Percentiles rank a stretch among this genome's conserved stretches.
These are phyloP conservation scores for Trichoderma hamatum DNA, from an alignment of 2,329 filamentous ascomycete species.

Conservation along the genomic window DNA sequence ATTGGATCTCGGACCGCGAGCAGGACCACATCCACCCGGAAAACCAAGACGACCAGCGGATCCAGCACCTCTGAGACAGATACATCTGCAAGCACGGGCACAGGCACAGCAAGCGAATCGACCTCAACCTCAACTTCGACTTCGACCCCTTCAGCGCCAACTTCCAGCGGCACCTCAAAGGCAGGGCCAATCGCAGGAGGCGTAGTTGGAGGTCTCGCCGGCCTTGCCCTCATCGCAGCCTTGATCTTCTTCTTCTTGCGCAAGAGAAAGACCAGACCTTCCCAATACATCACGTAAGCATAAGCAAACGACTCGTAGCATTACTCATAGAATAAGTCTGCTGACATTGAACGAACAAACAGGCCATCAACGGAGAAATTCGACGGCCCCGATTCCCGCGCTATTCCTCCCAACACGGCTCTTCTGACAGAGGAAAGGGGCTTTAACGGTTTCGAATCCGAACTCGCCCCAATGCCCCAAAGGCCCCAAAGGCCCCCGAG, in stretches of 20 bases:
- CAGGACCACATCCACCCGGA: not conserved
- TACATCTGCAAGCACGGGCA: constrained; percentile 3
- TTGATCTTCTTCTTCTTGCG: constrained; percentile 50
- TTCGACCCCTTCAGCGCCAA: constrained; percentile 35
- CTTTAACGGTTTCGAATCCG: not conserved
- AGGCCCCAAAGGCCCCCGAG: not conserved
- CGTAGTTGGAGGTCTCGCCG: constrained; percentile 55
- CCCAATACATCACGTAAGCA: constrained; percentile 46
- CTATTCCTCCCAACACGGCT: not conserved
- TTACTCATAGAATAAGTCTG: not conserved
- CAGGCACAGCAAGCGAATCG: constrained; percentile 20
- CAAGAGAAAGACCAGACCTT: constrained; percentile 39
- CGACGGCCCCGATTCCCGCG: not conserved
- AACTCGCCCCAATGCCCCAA: constrained; percentile 3
- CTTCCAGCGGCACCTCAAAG: constrained; percentile 36
- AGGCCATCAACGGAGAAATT: constrained; percentile 34
- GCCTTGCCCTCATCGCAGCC: constrained; percentile 47
- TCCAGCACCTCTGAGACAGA: constrained; percentile 14
- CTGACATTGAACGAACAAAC: constrained; percentile 30
- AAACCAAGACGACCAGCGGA: not conserved
- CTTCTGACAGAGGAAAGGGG: constrained; percentile 6
- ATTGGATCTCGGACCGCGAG: constrained; percentile 37
- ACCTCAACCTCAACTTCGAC: constrained; percentile 27
- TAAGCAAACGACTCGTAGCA: not conserved
- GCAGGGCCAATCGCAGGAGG: constrained; percentile 59